Evolutionary conservation across 2,329 filamentous ascomycete species (phyloP), one percentile per base, ranked within the genome.

Genomic region (Biscogniauxia mediterranea): DNA sequence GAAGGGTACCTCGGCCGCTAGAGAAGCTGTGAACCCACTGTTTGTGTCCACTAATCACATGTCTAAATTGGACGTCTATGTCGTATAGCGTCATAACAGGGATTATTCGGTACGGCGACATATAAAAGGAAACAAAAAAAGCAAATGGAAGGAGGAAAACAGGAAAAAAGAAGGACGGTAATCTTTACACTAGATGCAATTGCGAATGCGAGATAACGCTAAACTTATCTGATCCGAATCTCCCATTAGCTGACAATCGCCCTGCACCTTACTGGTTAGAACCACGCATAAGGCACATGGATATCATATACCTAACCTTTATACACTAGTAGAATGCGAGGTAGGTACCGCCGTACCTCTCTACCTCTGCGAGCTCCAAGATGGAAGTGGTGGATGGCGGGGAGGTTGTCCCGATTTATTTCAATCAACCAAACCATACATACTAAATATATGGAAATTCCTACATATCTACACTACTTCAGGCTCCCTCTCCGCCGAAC

Each of bases 211-310:
- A 65, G 57, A 42, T 55, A 52, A 38, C 19, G n/a, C 19, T 46
- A 50, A 53, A 53, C 42, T 64, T 65, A 65, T 66, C 64, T 60
- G 63, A 66, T 66, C 64, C 57, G 55, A 61, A 53, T 32, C 54
- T 57, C 59, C 17, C 38, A 23, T 49, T 23, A 15, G 51, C 55
- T 64, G 62, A 66, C 64, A 61, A 60, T 64, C 54, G 17, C 13
- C 60, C 57, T 13, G 25, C 54, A 50, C 56, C 32, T 61, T 17
- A 66, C 60, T 66, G 62, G 64, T 57, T n/a, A 46, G 15, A n/a
- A 11, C 11, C 11, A 9, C 28, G 28, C 28, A 32, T 32, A 32
- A 32, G 28, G 7, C 7, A 32, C 28, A 13, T 32, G 7, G 3
- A 23, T 32, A 32, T 32, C 7, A 23, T 23, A 23, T 23, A 23